These are phyloP conservation scores for Aureobasidium sp. DNA, from an alignment of 2,329 filamentous ascomycete genomes.

Conservation along the genomic window DNA sequence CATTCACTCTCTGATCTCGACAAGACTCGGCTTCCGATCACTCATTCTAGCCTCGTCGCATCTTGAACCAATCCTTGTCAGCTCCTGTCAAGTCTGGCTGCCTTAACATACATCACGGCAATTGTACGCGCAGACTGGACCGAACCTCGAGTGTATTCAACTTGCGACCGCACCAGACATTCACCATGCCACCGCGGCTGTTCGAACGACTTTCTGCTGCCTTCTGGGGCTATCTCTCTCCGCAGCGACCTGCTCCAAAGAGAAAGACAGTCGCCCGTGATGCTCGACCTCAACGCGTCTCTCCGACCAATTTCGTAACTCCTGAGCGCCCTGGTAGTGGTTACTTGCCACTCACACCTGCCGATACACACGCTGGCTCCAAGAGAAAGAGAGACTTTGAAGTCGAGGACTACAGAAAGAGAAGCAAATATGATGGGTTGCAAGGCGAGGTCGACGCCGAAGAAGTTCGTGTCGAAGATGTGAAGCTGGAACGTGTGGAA, in stretches of 20 bases:
- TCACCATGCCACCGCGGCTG: neutral
- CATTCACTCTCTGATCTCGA: neutral
- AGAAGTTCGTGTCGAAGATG: neutral
- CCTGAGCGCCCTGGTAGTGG: neutral
- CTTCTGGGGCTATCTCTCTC: slow-evolving; percentile 39
- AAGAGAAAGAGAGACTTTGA: neutral
- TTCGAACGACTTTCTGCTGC: slow-evolving; percentile 29
- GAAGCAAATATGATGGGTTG: neutral
- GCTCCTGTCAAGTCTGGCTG: neutral
- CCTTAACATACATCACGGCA: neutral
- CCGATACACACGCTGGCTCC: neutral
- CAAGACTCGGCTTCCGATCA: neutral
- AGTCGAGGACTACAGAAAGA: neutral
- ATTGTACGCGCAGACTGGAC: neutral
- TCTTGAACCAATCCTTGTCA: neutral
- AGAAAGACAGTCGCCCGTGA: neutral
- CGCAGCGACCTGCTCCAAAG: slow-evolving; percentile 16
- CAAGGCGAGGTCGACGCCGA: neutral
- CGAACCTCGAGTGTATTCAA: neutral
- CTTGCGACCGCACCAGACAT: neutral
- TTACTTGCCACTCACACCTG: neutral
- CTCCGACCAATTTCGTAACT: neutral
- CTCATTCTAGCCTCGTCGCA: neutral
- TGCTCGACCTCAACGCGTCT: neutral
- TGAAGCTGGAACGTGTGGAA: neutral